Evolutionary conservation across 106 monocot genomes (phyloP).

Genomic region (Posidonia australis): DNA sequence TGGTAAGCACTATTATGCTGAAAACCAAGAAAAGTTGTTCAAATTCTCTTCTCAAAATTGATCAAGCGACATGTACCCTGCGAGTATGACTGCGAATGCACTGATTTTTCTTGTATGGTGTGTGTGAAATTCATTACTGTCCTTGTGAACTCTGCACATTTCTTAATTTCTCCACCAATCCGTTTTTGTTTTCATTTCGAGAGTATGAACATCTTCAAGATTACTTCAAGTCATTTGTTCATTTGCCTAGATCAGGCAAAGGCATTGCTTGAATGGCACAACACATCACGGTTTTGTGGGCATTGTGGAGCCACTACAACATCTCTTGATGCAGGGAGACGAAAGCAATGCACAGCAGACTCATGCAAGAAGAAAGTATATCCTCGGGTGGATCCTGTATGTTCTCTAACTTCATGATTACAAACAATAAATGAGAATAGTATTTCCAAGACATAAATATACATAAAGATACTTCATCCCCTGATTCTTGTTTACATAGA

Average conservation of each 20-base stretch:
- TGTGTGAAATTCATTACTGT: too few relatives aligned
- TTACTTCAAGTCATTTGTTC: background rate
- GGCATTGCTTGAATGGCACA: slow-evolving; percentile 80
- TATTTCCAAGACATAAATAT: too few relatives aligned
- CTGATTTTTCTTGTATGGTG: too few relatives aligned
- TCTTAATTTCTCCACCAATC: too few relatives aligned
- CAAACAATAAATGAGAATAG: too few relatives aligned
- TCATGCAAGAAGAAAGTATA: slow-evolving; percentile 77
- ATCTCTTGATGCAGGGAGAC: slow-evolving; percentile 57
- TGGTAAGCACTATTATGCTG: too few relatives aligned
- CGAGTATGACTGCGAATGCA: too few relatives aligned
- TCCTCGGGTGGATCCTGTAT: slow-evolving; percentile 90
- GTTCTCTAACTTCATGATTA: too few relatives aligned
- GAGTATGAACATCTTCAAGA: background rate
- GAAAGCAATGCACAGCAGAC: slow-evolving; percentile 72
- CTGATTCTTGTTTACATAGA: too few relatives aligned
- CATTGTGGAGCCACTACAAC: slow-evolving; percentile 46
- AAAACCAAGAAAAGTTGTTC: too few relatives aligned
- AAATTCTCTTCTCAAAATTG: too few relatives aligned
- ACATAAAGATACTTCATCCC: background rate
- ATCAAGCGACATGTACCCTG: too few relatives aligned
- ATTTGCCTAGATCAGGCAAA: slow-evolving; percentile 41
- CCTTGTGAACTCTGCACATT: background rate
- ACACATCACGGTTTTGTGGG: slow-evolving; percentile 60
- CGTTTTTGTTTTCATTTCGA: background rate